Evolutionary conservation across 2,329 filamentous ascomycete species (phyloP), one percentile per base, ranked within the genome.

Genomic region (Talaromyces atroroseus): DNA sequence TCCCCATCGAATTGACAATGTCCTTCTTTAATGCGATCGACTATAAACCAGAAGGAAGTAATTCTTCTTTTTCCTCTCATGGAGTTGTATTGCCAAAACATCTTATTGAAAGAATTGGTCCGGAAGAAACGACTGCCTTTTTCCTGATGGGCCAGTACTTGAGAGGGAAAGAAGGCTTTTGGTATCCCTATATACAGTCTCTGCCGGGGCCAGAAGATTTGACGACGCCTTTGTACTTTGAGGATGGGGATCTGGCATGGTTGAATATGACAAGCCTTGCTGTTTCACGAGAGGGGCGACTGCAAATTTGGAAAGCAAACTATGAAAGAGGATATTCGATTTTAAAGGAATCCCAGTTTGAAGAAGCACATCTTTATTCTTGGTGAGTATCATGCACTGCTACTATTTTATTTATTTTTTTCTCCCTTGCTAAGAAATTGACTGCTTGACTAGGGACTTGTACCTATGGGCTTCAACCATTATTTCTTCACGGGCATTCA

Each of bases 121-220:
- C 83, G 0, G 81, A 88, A 61, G 82, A 88, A 56, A 71, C 85
- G 49, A 80, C 83, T 8, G 80, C 85, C 3, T 87, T 90, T 70
- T 86, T 88, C 60, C 76, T 91, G 5, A 78, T 88, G 66, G 82
- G 85, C 59, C 83, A 91, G 67, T 85, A 83, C 65, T 74, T 90
- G 32, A 70, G 79, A 2, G 81, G 80, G 1, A 55, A 70, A 1
- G 65, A 77, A 1, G 88, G 87, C 0, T 83, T 82, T 62, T 91
- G 88, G 88, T 78, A 75, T 67, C 80, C 84, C 1, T 91, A 91
- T 69, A 81, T 90, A 61, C 71, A 73, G 10, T 81, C 82, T 0
- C 76, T 91, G 0, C 87, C 88, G 1, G 81, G 83, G 58, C 85
- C 85, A 0, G 76, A 79, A 10, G 72, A 83, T 1, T 80, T 87